phyloP scores from a whole-genome alignment of 2,329 filamentous ascomycete species.

The Coleophoma cylindrospora region DNA sequence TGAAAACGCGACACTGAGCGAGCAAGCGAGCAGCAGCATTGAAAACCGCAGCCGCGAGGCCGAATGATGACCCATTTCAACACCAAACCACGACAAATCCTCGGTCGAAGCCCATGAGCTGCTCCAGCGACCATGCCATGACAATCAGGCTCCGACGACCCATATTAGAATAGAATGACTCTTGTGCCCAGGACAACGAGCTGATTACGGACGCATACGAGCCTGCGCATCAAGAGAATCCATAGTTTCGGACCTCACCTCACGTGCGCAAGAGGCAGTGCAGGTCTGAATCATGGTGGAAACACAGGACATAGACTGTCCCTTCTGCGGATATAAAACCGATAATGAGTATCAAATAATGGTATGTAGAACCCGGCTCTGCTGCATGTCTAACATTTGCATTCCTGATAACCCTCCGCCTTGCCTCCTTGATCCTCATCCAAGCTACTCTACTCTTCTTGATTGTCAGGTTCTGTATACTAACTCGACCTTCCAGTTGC shows the following conservation, averaged over 20 bases:
- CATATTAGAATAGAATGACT: too few relatives aligned
- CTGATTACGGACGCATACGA: not conserved
- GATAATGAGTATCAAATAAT: slow-evolving; percentile 31
- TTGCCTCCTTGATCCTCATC: too few relatives aligned
- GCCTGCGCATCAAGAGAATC: not conserved
- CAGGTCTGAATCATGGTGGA: slow-evolving; percentile 1
- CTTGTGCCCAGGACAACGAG: too few relatives aligned
- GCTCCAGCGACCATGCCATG: too few relatives aligned
- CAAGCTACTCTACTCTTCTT: not conserved
- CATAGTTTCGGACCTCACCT: not conserved
- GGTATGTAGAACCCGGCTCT: slow-evolving; percentile 22
- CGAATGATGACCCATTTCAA: too few relatives aligned
- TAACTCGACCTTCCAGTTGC: slow-evolving; percentile 13
- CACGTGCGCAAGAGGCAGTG: not conserved
- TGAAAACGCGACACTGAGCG: too few relatives aligned
- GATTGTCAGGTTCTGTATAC: not conserved
- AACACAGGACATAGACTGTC: slow-evolving; percentile 23
- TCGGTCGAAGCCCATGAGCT: too few relatives aligned
- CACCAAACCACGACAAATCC: too few relatives aligned
- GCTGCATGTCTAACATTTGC: not conserved
- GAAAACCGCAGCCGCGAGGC: too few relatives aligned
- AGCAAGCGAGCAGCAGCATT: too few relatives aligned
- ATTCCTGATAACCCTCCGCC: not conserved
- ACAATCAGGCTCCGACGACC: too few relatives aligned
- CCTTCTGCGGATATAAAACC: slow-evolving; percentile 33